phyloP scores from a whole-genome alignment of 305 asterid species.

The Solanum hybrid region DNA sequence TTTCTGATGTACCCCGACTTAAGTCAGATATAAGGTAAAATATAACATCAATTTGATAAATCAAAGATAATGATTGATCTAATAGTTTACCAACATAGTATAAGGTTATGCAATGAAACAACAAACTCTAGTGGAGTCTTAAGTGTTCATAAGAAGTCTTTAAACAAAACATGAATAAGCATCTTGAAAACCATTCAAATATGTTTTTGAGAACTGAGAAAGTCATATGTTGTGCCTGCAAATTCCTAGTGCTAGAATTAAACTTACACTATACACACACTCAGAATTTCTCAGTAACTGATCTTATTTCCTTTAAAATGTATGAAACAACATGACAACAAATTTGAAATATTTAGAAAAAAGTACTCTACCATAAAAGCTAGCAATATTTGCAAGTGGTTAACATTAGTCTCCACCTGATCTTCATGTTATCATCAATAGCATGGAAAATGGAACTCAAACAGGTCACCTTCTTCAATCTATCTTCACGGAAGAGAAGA shows the following conservation, averaged over 20 bases:
- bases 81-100: background rate
- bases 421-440: background rate
- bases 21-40: background rate
- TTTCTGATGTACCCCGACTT: accelerated
- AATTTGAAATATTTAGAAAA: background rate
- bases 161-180: background rate
- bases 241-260: background rate
- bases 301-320: background rate
- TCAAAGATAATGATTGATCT: background rate
- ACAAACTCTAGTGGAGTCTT: background rate
- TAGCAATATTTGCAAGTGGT: background rate
- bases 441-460: background rate
- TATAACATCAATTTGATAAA: background rate
- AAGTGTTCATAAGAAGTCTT: background rate
- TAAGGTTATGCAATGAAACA: background rate
- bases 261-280: background rate
- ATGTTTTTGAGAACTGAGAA: background rate
- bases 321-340: background rate
- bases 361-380: background rate
- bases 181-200: background rate
- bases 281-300: background rate
- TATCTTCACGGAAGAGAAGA: conserved; percentile 25
- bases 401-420: background rate
- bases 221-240: background rate
- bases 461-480: conserved; percentile 7